Percentiles rank a stretch among this genome's conserved stretches.
These are phyloP conservation scores for Sordariomycetes sp. DNA, from an alignment of 2,329 filamentous ascomycete species.

Conservation along the genomic window DNA sequence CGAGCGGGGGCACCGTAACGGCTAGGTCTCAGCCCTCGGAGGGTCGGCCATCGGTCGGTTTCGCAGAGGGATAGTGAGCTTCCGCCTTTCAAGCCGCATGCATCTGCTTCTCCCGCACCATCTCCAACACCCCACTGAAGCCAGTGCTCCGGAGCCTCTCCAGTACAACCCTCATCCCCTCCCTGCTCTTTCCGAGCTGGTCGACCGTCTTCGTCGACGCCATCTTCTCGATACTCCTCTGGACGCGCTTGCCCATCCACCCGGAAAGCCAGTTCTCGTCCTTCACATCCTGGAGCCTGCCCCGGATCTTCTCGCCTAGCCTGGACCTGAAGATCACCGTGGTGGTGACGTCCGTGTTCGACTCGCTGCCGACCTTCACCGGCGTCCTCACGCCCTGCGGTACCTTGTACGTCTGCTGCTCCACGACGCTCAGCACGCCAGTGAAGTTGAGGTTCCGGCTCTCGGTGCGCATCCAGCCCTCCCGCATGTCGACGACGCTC, in stretches of 20 bases:
- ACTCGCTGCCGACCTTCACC: slow-evolving; percentile 9
- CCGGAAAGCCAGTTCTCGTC: slow-evolving; percentile 41
- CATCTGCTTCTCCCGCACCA: slow-evolving; percentile 26
- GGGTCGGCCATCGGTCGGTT: neutral
- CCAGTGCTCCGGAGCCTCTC: slow-evolving; percentile 54
- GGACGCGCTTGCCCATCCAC: slow-evolving; percentile 51
- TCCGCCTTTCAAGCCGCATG: neutral
- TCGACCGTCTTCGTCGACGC: slow-evolving; percentile 68
- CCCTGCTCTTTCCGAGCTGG: slow-evolving; percentile 68
- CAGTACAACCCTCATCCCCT: slow-evolving; percentile 74
- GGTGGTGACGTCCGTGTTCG: slow-evolving; percentile 56
- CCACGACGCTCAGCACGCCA: slow-evolving; percentile 67
- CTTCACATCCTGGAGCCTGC: slow-evolving; percentile 23
- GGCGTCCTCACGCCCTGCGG: slow-evolving; percentile 13
- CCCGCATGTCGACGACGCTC: slow-evolving; percentile 65
- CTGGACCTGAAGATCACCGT: slow-evolving; percentile 63
- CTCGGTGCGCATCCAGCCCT: slow-evolving; percentile 77
- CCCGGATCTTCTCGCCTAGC: slow-evolving; percentile 57
- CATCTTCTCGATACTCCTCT: slow-evolving; percentile 69
- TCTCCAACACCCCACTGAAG: slow-evolving; percentile 47
- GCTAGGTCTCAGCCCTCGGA: neutral
- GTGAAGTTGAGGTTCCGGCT: slow-evolving; percentile 75
- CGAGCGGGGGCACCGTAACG: neutral
- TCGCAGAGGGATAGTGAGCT: neutral
- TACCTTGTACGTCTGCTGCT: slow-evolving; percentile 58